Conservation (phyloP, 495 filamentous ascomycete species). For the Podospora didyma region DNA sequence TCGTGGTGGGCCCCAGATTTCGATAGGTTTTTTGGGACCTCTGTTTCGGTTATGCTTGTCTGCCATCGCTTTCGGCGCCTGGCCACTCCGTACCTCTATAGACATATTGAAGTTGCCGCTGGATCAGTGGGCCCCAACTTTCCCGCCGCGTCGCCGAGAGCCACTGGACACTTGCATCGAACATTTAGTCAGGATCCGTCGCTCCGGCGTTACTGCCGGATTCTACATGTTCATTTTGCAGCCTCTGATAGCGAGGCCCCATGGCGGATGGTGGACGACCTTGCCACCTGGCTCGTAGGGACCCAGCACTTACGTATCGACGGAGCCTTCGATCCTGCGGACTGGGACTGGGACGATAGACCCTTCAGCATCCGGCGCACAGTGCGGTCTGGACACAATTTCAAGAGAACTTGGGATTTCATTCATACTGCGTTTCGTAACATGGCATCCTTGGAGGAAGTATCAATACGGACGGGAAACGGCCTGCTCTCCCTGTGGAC, state of each 20-base stretch:
- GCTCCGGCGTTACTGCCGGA: not conserved
- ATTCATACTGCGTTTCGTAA: not conserved
- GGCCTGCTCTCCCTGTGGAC: not conserved
- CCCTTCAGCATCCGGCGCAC: not conserved
- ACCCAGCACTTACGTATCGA: not conserved
- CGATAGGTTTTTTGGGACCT: not conserved
- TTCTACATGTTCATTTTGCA: not conserved
- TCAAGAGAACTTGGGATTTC: not conserved
- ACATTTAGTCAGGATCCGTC: not conserved
- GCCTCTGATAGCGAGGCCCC: not conserved
- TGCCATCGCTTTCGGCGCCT: not conserved
- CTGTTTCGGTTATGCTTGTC: not conserved
- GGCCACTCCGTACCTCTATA: not conserved
- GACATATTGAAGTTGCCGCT: not conserved
- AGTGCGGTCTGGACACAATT: not conserved
- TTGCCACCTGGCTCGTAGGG: not conserved
- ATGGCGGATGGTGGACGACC: not conserved
- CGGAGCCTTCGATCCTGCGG: not conserved
- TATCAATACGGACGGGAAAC: not conserved
- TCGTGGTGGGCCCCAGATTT: not conserved
- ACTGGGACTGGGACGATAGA: not conserved
- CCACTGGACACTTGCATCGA: not conserved
- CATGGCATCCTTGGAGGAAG: not conserved
- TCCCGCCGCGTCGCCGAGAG: not conserved
- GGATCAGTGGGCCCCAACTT: not conserved